phyloP scores from a whole-genome alignment of 2,329 filamentous ascomycete species.

The Cyanodermella asteris region DNA sequence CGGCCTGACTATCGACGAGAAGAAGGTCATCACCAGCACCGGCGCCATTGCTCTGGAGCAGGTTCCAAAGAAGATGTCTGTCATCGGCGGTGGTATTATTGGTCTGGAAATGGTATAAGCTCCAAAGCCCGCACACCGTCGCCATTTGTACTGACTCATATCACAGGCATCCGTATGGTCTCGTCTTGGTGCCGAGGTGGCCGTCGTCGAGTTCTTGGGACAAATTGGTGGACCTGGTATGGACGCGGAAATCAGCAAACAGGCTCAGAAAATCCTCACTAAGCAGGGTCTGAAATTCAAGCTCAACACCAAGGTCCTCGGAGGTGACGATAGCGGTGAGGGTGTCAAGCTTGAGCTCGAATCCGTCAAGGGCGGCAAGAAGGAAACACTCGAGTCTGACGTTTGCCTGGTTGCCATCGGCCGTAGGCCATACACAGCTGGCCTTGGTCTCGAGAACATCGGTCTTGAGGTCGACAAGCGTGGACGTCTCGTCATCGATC shows the following conservation, averaged over 20 bases:
- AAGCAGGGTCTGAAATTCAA: slow-evolving; percentile 99
- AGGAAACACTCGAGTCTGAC: slow-evolving; percentile 76
- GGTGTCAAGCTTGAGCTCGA: slow-evolving; percentile 68
- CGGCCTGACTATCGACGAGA: slow-evolving; percentile 86
- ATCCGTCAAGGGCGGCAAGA: slow-evolving; percentile 87
- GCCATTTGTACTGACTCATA: neutral
- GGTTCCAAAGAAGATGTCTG: slow-evolving; percentile 88
- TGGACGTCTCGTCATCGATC: slow-evolving; percentile 89
- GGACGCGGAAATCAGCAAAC: slow-evolving; percentile 84
- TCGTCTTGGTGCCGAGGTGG: slow-evolving; percentile 77
- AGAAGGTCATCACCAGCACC: slow-evolving; percentile 91
- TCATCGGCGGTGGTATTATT: slow-evolving; percentile 97
- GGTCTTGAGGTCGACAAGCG: slow-evolving; percentile 81
- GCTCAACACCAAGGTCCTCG: slow-evolving; percentile 82
- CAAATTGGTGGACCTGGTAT: slow-evolving; percentile 97
- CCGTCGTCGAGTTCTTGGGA: slow-evolving; percentile 85
- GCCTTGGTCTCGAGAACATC: slow-evolving; percentile 82
- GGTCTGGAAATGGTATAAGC: slow-evolving; percentile 82
- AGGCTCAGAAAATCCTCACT: slow-evolving; percentile 71
- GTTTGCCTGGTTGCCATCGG: slow-evolving; percentile 94
- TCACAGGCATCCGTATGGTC: slow-evolving; percentile 72
- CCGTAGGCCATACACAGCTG: slow-evolving; percentile 79
- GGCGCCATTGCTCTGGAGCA: slow-evolving; percentile 75
- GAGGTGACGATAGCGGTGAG: slow-evolving; percentile 60
- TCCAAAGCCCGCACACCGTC: neutral